phyloP scores from a whole-genome alignment of 73 alveolate genomes.

The Paramecium biaurelia region DNA sequence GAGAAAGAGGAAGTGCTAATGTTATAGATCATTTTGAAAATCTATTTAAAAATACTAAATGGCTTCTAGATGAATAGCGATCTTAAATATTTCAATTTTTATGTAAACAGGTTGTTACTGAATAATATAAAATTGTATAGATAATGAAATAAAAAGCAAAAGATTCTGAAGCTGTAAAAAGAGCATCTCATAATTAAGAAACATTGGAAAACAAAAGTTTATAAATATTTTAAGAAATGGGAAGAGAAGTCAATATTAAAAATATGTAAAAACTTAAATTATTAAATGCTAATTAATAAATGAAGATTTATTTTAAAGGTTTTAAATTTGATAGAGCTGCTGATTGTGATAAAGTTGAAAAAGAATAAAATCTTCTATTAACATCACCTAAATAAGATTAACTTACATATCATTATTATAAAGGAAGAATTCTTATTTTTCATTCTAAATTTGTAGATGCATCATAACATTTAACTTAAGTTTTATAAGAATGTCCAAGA shows the following conservation, averaged over 20 bases:
- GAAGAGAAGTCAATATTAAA: not conserved
- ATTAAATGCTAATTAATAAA: not conserved
- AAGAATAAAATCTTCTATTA: not conserved
- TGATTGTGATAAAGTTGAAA: constrained; percentile 30
- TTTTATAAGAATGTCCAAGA: constrained; percentile 21
- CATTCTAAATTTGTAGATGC: constrained; percentile 15
- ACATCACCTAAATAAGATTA: constrained; percentile 23
- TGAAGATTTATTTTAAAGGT: not conserved
- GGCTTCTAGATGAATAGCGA: constrained; percentile 1
- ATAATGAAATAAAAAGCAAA: constrained; percentile 10
- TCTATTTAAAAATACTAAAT: not conserved
- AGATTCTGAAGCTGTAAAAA: constrained; percentile 34
- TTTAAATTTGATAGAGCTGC: constrained; percentile 40
- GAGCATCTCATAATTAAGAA: not conserved
- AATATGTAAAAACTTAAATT: not conserved
- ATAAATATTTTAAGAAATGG: not conserved
- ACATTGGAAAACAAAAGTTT: not conserved
- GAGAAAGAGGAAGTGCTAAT: not conserved
- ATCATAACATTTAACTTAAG: not conserved
- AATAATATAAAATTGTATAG: not conserved
- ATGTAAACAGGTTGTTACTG: not conserved
- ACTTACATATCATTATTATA: constrained; percentile 29
- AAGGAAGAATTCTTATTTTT: constrained; percentile 29
- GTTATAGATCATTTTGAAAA: constrained; percentile 1
- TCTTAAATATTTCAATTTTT: not conserved